These are phyloP conservation scores for Hypoxylon sp. DNA, from an alignment of 2,329 filamentous ascomycete species.

Conservation along the genomic window DNA sequence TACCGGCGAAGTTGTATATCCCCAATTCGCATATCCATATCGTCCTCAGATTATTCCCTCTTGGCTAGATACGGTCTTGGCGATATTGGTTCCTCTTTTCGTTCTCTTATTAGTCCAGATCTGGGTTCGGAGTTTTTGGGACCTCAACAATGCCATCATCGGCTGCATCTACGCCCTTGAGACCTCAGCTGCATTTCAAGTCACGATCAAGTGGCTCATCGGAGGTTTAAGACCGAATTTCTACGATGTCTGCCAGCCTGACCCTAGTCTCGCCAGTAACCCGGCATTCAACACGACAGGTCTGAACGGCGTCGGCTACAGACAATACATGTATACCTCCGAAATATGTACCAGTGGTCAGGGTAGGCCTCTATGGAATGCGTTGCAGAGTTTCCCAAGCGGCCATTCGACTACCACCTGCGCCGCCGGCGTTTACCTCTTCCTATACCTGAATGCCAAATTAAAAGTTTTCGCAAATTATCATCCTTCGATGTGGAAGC, in stretches of 20 bases:
- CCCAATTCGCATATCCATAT: constrained; percentile 75
- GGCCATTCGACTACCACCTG: constrained; percentile 77
- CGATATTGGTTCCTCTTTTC: constrained; percentile 69
- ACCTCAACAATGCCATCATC: constrained; percentile 73
- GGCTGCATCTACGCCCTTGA: constrained; percentile 74
- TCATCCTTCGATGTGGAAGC: constrained; percentile 77
- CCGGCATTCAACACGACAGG: constrained; percentile 59
- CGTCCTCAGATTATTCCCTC: constrained; percentile 75
- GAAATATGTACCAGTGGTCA: constrained; percentile 72
- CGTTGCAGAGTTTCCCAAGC: constrained; percentile 76
- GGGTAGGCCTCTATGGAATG: constrained; percentile 69
- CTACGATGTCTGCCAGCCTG: constrained; percentile 74
- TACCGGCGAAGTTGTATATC: constrained; percentile 74
- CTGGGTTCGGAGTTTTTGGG: constrained; percentile 70
- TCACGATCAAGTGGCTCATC: constrained; percentile 76
- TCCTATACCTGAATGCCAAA: constrained; percentile 79
- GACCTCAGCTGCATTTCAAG: constrained; percentile 74
- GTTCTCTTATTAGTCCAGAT: constrained; percentile 71
- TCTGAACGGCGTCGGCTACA: constrained; percentile 65
- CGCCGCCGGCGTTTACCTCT: constrained; percentile 74
- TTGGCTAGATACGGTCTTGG: constrained; percentile 70
- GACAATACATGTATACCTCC: constrained; percentile 74
- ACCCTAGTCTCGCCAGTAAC: constrained; percentile 58
- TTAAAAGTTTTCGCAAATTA: constrained; percentile 78
- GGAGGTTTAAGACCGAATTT: constrained; percentile 76